Evolutionary conservation across 139 green algal genomes (phyloP), one percentile per base, ranked within the genome.

Genomic region (Eudorina sp.): DNA sequence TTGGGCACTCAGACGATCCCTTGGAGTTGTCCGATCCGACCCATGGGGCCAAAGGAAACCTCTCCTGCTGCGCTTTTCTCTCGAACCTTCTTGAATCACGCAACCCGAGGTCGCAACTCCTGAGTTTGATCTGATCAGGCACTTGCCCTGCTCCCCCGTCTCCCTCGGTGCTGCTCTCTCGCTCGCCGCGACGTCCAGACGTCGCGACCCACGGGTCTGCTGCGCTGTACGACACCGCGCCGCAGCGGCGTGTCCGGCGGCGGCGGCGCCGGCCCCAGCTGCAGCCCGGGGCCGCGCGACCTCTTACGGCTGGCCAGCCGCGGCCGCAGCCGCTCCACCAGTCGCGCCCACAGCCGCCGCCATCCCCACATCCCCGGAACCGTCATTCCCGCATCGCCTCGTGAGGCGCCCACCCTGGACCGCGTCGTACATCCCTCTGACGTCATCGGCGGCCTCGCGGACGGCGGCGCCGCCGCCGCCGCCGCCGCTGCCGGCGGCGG

Each of bases 401-500:
- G 76, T 6, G 53, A 23, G 4, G 76, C 76, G 8, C 76, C 76
- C 51, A 53, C 53, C 51, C 76, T 84, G 76, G 76, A 84, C 53
- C 76, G 53, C 29, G 5, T 58, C 19, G 19, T 41, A 16, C 41
- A 79, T 41, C 40, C 70, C 21, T 19, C 40, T 40, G 70, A 79
- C 70, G 9, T 43, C 70, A 3, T 41, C 13, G 23, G 13, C 9
- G 43, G 5, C 1, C 11, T 14, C 2, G 40, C 40, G 34, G 41
- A 13, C 40, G 70, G 14, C 38, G 21, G 23, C 70, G 27, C 41
- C 40, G 3, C 23, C 40, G 40, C 18, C 51, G 51, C 51, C 51
- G 51, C 51, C 51, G 51, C 66, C 16, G 1, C 70, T 25, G 70
- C 18, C 14, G 70, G 41, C 70, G 8, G 38, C 69, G 69, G n/a